phyloP scores from a whole-genome alignment of 257 asterid species.

The Primulina huaijiensis region DNA sequence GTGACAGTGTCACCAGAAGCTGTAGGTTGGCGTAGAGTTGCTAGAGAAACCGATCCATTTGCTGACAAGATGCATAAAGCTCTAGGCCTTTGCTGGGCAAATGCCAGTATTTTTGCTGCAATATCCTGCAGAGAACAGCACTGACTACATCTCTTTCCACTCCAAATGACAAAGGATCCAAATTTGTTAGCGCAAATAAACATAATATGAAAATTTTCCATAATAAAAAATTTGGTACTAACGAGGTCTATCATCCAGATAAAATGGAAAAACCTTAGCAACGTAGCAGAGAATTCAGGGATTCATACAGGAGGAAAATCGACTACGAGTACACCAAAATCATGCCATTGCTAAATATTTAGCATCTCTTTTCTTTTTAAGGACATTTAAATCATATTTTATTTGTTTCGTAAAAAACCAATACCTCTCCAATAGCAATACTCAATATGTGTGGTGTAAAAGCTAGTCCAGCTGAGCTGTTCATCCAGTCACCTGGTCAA shows the following conservation, averaged over 20 bases:
- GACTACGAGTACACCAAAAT: background rate
- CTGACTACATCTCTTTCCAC: background rate
- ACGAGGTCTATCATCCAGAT: background rate
- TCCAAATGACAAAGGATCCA: background rate
- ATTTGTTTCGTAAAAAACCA: too few relatives aligned
- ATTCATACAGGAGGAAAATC: background rate
- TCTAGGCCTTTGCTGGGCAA: conserved; percentile 91
- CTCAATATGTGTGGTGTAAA: conserved; percentile 88
- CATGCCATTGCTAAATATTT: background rate
- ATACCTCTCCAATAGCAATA: conserved; percentile 74
- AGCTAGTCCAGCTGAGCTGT: conserved; percentile 90
- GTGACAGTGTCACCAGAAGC: conserved; percentile 63
- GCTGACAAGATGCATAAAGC: conserved; percentile 91
- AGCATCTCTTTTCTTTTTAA: background rate
- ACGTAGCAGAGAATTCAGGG: background rate
- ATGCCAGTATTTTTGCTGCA: conserved; percentile 78
- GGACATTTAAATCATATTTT: background rate
- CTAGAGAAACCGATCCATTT: conserved; percentile 70
- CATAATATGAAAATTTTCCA: background rate
- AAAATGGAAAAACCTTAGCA: background rate
- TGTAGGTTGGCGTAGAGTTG: conserved; percentile 72
- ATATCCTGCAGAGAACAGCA: conserved; percentile 55
- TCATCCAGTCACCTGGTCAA: conserved; percentile 95
- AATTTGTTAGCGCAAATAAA: too few relatives aligned
- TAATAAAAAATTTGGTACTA: background rate